Base-by-base conservation (phyloP, 306 rosid species). In the Lotus japonicus region DNA sequence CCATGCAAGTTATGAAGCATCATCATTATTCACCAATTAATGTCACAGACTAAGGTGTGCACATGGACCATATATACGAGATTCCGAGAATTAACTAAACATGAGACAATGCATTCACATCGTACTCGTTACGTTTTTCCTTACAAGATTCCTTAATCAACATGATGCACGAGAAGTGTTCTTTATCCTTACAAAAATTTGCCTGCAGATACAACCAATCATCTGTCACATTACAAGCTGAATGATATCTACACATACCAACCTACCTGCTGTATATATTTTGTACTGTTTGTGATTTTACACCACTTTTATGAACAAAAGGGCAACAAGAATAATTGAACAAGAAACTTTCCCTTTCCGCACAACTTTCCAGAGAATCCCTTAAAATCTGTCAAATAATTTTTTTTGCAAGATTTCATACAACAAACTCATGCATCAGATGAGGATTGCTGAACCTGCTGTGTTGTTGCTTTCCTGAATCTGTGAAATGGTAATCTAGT, bases 351-450 rank as follows among this genome's bases (percentile, higher is more conserved):
- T 60, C 66, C 65, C 44, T 76, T 58, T 45, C 73, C 66, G 4
- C 31, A 26, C 31, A 26, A 3, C 31, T 26, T 26, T 26, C 31
- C 31, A 26, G 4, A 31, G 36, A 31, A 31, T 31, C 36, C 36
- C 36, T 31, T 31, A 31, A 31, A 31, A 31, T 31, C 36, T 31
- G 36, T 31, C 36, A 31, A 31, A 31, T 31, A 31, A 31, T 31
- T 31, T 31, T 31, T 31, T 5, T 31, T 31, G 7, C 36, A 31
- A 31, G 36, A 31, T 31, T 31, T 31, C 79, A 82, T 58, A 89
- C 91, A 58, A 90, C 94, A 86, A 92, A 88, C 85, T 92, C 97
- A 36, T 82, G 96, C 36, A 31, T 31, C 73, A 86, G 66, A 68
- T 84, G 90, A 64, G 94, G 73, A 57, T 80, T 88, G 51, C 82